Base-by-base conservation (phyloP, 306 rosid species). In the Abrus precatorius region DNA sequence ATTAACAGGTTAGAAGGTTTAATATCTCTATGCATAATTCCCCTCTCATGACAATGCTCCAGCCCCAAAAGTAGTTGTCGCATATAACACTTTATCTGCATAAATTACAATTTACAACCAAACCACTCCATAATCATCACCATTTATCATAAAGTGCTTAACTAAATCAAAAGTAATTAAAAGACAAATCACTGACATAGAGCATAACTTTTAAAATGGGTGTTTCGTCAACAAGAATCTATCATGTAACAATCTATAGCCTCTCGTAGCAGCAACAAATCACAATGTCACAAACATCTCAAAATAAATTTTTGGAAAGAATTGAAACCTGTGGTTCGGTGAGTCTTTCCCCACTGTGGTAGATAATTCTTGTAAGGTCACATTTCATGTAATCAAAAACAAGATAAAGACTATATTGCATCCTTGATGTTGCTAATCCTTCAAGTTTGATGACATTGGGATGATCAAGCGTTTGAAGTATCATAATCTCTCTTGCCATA, bases 401-500 rank as follows among this genome's bases (percentile, higher is more conserved):
- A 1, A 92, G 82, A 84, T 90, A 90, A 34, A 90, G 88, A 81
- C 93, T 92, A 74, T 92, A 88, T 4, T 85, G 97, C 97, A 90
- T 83, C 77, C 93, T 92, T 57, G 97, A 88, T 50, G 89, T 90
- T 68, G 92, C 97, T 60, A 90, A 78, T 55, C 93, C 92, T 87
- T 74, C 85, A 67, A 92, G 94, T 83, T 92, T 90, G 57, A 92
- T 88, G 76, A 92, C 74, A 82, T 90, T 92, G 53, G 94, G 97
- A 77, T 88, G 97, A 72, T 92, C 88, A n/a, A 88, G 86, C 70
- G 1, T 78, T 86, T 59, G 90, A 54, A 92, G 79, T 32, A 81
- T 52, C 88, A 5, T 77, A 73, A 92, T 92, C 84, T 92, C 97
- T 72, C 93, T 90, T 4, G 94, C 93, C 97, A 92, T 92, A 41